Base-by-base conservation (phyloP, 176 grass and related monocot genomes). In the Eragrostis curvula region DNA sequence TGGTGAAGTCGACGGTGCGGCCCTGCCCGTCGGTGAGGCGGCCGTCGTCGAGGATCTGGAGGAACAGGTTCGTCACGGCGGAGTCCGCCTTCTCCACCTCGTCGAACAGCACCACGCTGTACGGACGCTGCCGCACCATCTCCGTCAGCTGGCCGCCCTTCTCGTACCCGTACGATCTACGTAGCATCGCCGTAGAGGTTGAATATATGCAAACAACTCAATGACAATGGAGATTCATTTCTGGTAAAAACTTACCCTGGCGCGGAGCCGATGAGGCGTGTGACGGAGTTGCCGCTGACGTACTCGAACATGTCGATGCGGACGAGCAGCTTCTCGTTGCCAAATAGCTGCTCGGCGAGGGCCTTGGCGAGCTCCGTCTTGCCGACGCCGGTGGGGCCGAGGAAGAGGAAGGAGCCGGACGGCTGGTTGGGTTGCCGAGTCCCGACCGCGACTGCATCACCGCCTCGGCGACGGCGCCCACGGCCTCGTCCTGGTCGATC, bases 331-430 rank as follows among this genome's bases (percentile, higher is more conserved):
- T 79, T 73, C 85, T 91, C 81, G 6, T 70, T 46, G 70, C 59
- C 30, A 12, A 70, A 69, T 0, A 83, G 44, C 61, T 87, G 70
- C 59, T 84, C 48, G 1, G 89, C 76, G 30, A 91, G 58, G 30
- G 89, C 85, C 30, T 91, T 88, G 12, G 89, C 68, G 3, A 91
- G 85, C 55, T 87, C 89, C 21, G 80, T 91, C 75, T 91, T 91
- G 16, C 89, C 89, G 6, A 88, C 86, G 49, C 89, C 89, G 0
- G 85, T 88, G 24, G 86, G 55, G 24, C 85, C 89, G 27, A 69
- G 43, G 30, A 91, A 91, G n/a, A 91, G 81, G 20, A 91, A 72
- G 1, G 76, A 76, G 20, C 67, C 56, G 5, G 56, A 68, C 8
- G 85, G 89, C 41, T 74, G 75, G 27, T 27, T 17, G 11, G 64